Percentiles rank a stretch among this genome's conserved stretches.
Conservation (phyloP, 139 green algal genomes). For the Chlorella sp. region DNA sequence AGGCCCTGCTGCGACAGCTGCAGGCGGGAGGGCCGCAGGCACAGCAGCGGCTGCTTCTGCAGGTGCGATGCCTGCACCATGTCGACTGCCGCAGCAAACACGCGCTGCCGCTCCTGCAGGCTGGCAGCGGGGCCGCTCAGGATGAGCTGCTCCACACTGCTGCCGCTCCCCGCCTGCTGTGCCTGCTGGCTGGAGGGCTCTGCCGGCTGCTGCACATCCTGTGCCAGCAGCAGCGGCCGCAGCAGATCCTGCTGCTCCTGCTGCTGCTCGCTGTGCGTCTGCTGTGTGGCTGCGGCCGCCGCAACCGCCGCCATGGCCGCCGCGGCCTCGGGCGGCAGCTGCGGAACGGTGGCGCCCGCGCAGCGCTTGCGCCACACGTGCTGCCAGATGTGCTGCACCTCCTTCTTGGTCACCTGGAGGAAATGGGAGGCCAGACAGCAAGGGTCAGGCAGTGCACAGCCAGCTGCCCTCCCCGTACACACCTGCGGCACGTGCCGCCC, state of each 20-base stretch:
- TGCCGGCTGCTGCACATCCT: constrained; percentile 23
- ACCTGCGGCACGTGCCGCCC: too few species aligned
- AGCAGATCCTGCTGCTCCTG: not conserved
- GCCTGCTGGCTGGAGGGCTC: constrained; percentile 6
- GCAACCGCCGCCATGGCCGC: not conserved
- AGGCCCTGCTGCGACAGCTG: constrained; percentile 26
- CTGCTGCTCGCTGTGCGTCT: not conserved
- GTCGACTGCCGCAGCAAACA: constrained; percentile 73
- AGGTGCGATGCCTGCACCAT: constrained; percentile 57
- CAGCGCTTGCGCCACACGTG: constrained; percentile 82
- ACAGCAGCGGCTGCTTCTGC: constrained; percentile 25
- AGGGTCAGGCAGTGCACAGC: too few species aligned
- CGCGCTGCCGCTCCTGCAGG: constrained; percentile 43
- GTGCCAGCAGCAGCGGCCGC: too few species aligned
- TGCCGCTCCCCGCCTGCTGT: not conserved
- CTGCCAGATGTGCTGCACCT: constrained; percentile 87
- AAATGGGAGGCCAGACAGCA: too few species aligned
- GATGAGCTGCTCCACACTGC: not conserved
- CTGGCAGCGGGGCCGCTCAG: not conserved
- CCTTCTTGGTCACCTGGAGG: constrained; percentile 73
- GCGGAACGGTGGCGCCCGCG: constrained; percentile 32
- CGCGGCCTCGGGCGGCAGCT: constrained; percentile 16
- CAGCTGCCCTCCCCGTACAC: too few species aligned
- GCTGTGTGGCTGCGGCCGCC: not conserved
- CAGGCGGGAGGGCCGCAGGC: constrained; percentile 43